Conservation (phyloP, 192 early-diverging fungal species). For the Podila verticillata region DNA sequence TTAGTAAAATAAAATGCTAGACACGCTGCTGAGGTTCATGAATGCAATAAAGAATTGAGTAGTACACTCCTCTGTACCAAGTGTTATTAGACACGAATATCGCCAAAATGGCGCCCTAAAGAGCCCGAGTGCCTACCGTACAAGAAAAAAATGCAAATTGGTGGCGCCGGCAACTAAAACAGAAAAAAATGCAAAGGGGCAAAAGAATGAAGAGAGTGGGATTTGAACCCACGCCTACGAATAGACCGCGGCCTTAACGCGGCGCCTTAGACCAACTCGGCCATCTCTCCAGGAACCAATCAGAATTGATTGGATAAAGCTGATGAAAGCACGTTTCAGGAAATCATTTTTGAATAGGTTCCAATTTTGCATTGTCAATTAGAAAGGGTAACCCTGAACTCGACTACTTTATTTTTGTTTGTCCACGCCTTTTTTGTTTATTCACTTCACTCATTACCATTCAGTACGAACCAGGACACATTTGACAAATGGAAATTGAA, state of each 20-base stretch:
- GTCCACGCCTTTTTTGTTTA: neutral
- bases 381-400: too few species aligned
- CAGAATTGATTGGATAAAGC: neutral
- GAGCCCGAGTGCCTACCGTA: too few species aligned
- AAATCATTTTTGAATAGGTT: too few species aligned
- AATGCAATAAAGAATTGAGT: too few species aligned
- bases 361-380: too few species aligned
- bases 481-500: conserved; percentile 23
- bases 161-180: neutral
- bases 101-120: too few species aligned
- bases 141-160: too few species aligned
- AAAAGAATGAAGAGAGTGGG: conserved; percentile 7
- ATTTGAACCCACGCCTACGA: conserved; percentile 15
- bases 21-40: too few species aligned
- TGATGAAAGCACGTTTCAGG: neutral
- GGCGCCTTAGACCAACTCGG: conserved; percentile 22
- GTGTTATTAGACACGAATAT: too few species aligned
- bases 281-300: conserved; percentile 3
- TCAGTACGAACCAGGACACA: neutral
- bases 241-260: conserved; percentile 18
- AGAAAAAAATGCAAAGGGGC: conserved; percentile 1
- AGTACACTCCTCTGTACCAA: too few species aligned
- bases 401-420: neutral
- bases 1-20: too few species aligned
- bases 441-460: neutral